Conservation (phyloP, 2,329 filamentous ascomycete species). For the Emergomyces pasteurianus region DNA sequence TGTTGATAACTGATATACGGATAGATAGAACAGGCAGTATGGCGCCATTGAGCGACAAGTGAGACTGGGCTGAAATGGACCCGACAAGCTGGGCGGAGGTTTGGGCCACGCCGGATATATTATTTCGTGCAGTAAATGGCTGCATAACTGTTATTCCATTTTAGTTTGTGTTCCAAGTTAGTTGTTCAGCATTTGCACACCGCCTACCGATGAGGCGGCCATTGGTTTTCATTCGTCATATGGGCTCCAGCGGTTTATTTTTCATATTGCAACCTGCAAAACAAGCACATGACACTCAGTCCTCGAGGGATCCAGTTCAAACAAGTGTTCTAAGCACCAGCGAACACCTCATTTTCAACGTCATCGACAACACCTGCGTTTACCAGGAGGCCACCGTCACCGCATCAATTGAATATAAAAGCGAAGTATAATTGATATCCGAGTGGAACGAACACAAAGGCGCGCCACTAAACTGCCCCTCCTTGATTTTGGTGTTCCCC, state of each 20-base stretch:
- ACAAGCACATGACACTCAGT: not conserved
- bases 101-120: not conserved
- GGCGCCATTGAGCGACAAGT: not conserved
- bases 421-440: not conserved
- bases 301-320: not conserved
- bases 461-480: not conserved
- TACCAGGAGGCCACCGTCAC: too few species aligned
- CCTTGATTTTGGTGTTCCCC: not conserved
- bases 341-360: too few species aligned
- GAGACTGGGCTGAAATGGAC: constrained; percentile 1
- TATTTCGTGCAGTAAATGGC: not conserved
- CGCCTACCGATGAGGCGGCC: not conserved
- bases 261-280: not conserved
- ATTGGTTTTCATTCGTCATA: not conserved
- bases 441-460: not conserved
- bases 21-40: not conserved
- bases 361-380: too few species aligned
- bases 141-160: not conserved
- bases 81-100: constrained; percentile 2
- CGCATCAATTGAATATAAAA: not conserved
- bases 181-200: not conserved
- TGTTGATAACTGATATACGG: not conserved
- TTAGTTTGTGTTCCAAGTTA: not conserved
- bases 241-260: not conserved
- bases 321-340: not conserved